These are phyloP conservation scores for Botrytis fabae DNA, from an alignment of 2,329 filamentous ascomycete species.

Conservation along the genomic window DNA sequence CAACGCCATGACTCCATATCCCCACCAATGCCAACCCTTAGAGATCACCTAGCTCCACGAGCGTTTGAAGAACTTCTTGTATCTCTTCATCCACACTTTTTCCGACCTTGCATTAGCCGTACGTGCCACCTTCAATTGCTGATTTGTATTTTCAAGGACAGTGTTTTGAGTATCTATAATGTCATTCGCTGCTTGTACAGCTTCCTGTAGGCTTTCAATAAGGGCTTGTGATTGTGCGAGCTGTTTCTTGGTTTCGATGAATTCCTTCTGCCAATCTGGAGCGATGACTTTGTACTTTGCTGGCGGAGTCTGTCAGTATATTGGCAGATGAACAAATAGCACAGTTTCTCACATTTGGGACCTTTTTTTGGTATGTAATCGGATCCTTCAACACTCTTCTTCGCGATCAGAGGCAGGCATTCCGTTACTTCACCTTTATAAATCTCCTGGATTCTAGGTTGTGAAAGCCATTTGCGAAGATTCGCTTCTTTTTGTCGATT, in stretches of 20 bases:
- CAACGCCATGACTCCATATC: background rate
- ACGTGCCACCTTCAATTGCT: background rate
- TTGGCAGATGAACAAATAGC: no score
- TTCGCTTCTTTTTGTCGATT: background rate
- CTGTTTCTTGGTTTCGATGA: background rate
- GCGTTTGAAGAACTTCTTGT: background rate
- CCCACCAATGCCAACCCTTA: background rate
- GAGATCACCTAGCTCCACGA: background rate
- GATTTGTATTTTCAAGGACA: background rate
- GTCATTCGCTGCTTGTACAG: background rate
- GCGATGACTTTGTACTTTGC: background rate
- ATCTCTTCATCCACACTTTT: background rate
- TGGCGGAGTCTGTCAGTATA: background rate
- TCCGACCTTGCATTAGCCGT: background rate
- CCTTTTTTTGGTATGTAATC: background rate
- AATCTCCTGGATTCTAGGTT: background rate
- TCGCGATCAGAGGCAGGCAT: background rate
- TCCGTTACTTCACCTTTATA: background rate
- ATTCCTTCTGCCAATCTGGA: constrained; percentile 1
- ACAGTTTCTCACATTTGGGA: background rate
- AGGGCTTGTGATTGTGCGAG: background rate
- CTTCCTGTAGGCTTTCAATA: background rate
- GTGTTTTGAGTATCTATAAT: background rate
- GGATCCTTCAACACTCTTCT: background rate
- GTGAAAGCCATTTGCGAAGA: background rate